Conservation (phyloP, 2,329 filamentous ascomycete genomes). For the Diaporthe destruens region DNA sequence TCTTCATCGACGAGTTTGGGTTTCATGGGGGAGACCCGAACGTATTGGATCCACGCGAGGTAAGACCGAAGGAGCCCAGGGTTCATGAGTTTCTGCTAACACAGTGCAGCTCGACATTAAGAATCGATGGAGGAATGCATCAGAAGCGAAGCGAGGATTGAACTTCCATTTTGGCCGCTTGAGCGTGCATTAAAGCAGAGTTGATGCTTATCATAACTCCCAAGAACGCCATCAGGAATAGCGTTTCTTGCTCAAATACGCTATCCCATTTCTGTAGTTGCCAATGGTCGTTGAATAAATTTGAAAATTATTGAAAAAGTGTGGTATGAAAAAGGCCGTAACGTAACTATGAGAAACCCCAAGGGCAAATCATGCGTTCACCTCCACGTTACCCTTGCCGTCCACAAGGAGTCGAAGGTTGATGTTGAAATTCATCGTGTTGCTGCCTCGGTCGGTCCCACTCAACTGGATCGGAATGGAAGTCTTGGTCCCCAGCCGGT, state of each 20-base stretch:
- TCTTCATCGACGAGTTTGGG: slow-evolving; percentile 7
- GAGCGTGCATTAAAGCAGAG: background rate
- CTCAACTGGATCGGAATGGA: slow-evolving; percentile 9
- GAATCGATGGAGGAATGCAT: slow-evolving; percentile 16
- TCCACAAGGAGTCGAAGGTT: slow-evolving; percentile 13
- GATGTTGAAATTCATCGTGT: slow-evolving; percentile 10
- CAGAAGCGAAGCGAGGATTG: slow-evolving; percentile 18
- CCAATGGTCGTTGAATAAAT: background rate
- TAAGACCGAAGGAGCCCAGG: background rate
- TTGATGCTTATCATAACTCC: background rate
- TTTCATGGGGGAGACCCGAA: slow-evolving; percentile 4
- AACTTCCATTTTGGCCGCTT: background rate
- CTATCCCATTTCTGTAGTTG: no score
- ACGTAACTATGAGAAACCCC: background rate
- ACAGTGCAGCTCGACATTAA: background rate
- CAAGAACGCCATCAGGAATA: no score
- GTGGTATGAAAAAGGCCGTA: background rate
- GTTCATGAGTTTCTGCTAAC: background rate
- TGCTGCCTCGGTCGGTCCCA: background rate
- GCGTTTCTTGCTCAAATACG: no score
- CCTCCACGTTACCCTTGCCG: slow-evolving; percentile 1
- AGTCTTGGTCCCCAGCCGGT: background rate
- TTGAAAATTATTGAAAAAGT: background rate
- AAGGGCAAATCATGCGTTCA: background rate
- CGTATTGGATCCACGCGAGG: background rate